Percentiles rank a stretch among this genome's conserved stretches.
Conservation (phyloP, 345 rosid genomes). For the Eucalyptus melliodora region DNA sequence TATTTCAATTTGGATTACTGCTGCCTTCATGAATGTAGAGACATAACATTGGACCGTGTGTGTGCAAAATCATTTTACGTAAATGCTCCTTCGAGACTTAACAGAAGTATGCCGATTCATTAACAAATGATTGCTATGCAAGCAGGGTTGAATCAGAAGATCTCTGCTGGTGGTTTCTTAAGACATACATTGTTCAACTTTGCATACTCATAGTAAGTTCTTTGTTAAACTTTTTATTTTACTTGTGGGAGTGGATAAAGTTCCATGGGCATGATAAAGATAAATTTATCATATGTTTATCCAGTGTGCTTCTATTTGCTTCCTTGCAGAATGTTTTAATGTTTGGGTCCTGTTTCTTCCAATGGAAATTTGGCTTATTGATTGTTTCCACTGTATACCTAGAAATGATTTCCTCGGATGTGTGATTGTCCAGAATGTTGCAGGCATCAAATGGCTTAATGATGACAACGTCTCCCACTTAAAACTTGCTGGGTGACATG, state of each 20-base stretch:
- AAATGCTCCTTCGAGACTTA: not conserved
- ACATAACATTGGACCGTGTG: not conserved
- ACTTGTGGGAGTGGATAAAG: not conserved
- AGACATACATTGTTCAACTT: constrained; percentile 51
- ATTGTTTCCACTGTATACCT: not conserved
- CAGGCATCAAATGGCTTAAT: not conserved
- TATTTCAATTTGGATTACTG: not conserved
- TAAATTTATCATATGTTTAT: not conserved
- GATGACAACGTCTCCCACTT: not conserved
- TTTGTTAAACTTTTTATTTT: not conserved
- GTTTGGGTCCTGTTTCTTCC: not conserved
- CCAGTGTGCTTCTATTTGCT: not conserved
- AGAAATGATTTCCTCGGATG: not conserved
- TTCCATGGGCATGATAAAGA: not conserved
- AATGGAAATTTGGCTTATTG: not conserved
- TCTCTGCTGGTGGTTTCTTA: constrained; percentile 53
- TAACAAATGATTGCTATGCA: not conserved
- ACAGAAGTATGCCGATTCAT: not conserved
- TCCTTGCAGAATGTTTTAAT: not conserved
- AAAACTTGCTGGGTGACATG: not conserved
- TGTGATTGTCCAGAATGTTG: not conserved
- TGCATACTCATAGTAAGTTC: constrained; percentile 69
- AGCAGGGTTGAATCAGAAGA: constrained; percentile 80
- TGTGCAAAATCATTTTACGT: not conserved
- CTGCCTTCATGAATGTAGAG: not conserved